Conservation (phyloP, 2,329 filamentous ascomycete species). For the Amauroascus verrucosus region DNA sequence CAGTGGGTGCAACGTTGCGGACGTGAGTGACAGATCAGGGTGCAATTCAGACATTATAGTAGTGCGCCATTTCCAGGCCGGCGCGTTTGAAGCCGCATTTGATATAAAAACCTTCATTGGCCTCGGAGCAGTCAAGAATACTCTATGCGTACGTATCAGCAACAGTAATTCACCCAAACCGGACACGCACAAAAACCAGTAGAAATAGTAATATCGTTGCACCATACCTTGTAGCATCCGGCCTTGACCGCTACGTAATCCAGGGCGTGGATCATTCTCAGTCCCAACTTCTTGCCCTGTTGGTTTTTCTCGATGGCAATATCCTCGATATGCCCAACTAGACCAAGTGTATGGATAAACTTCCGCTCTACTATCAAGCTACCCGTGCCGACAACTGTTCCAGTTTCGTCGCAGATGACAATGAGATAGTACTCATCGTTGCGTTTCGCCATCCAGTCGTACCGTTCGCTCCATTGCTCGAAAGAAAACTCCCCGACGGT, state of each 20-base stretch:
- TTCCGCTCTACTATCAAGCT: constrained; percentile 88
- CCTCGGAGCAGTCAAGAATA: constrained; percentile 91
- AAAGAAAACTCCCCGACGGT: constrained; percentile 79
- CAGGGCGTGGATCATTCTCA: constrained; percentile 86
- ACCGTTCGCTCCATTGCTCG: constrained; percentile 65
- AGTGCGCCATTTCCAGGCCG: constrained; percentile 93
- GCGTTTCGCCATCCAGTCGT: constrained; percentile 66
- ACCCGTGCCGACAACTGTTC: constrained; percentile 76
- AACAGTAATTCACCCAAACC: no score
- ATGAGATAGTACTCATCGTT: constrained; percentile 76
- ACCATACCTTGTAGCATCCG: constrained; percentile 76
- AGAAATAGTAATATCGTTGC: no score
- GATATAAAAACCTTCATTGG: constrained; percentile 94
- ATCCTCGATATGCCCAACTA: constrained; percentile 92
- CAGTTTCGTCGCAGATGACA: constrained; percentile 64
- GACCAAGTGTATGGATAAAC: constrained; percentile 40
- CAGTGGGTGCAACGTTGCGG: not conserved
- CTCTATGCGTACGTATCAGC: constrained; percentile 44
- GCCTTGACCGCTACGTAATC: constrained; percentile 78
- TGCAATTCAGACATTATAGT: constrained; percentile 45
- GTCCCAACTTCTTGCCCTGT: constrained; percentile 91
- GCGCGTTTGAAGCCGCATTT: constrained; percentile 93
- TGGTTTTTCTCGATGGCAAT: constrained; percentile 92
- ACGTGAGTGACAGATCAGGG: not conserved
- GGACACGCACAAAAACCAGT: no score